Base-by-base conservation (phyloP, 306 rosid species). In the Quercus robur region DNA sequence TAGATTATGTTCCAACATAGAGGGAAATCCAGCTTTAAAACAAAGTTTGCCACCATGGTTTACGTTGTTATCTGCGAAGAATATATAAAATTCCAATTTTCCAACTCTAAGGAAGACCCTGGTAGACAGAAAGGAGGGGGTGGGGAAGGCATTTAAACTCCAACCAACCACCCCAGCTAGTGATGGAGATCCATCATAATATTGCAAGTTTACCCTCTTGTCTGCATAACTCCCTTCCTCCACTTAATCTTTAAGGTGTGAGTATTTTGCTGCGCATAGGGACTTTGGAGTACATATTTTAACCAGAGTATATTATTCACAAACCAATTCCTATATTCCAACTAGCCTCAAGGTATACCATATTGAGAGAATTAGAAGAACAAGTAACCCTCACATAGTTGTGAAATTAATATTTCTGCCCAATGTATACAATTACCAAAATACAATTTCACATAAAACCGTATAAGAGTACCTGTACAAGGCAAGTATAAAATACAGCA, bases 171-270 rank as follows among this genome's bases (percentile, higher is more conserved):
- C 30, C 23, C 66, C 23, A 23, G 66, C 26, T 28, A 59, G 13
- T 21, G 31, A 59, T 21, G 66, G 4, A 59, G 66, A 59, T 23
- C 28, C 12, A 59, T 59, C 66, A 21, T 59, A 21, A 23, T 23
- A 10, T 23, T 59, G 30, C 30, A 59, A 59, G 66, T 49, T 13
- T 63, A 11, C 41, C 70, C 9, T 11, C 5, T 28, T 28, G 17
- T 63, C 70, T 62, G 33, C 63, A 66, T 4, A 56, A 31, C 76
- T 38, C 78, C 58, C 14, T 57, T 75, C 64, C 70, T 70, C 63
- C 80, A 63, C 74, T 71, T 17, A 38, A 21, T 76, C 61, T 62
- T 62, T 70, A 74, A 23, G 25, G 33, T 44, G 71, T 54, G 83
- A 67, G 68, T 71, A 31, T 67, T 21, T 73, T 38, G 57, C 73